These are phyloP conservation scores for Thelonectria blattea DNA, from an alignment of 2,329 filamentous ascomycete genomes.

Conservation along the genomic window DNA sequence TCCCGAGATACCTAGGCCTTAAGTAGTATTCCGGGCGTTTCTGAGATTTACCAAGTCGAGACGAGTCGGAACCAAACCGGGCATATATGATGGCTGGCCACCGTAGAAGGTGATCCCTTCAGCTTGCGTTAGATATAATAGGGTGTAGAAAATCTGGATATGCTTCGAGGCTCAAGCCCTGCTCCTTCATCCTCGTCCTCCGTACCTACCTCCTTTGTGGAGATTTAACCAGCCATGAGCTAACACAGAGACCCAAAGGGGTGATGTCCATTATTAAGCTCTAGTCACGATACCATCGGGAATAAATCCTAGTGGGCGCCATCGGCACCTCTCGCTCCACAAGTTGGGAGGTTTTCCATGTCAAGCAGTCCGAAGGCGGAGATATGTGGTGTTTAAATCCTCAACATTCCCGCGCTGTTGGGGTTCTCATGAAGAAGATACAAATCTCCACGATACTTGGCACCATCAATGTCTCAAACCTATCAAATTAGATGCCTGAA, in stretches of 20 bases:
- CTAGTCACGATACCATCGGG: constrained; percentile 12
- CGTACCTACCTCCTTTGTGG: background rate
- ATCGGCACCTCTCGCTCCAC: constrained; percentile 13
- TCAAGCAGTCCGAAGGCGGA: constrained; percentile 17
- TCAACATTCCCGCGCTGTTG: constrained; percentile 15
- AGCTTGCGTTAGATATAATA: too few species aligned
- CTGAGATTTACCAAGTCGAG: too few species aligned
- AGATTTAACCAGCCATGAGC: background rate
- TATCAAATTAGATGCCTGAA: background rate
- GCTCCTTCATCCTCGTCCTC: background rate
- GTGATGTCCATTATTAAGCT: constrained; percentile 13
- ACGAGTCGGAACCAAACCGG: too few species aligned
- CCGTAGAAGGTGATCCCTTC: too few species aligned
- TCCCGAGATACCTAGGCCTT: too few species aligned
- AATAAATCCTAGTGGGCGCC: constrained; percentile 19
- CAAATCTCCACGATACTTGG: background rate
- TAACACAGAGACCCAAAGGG: constrained; percentile 1
- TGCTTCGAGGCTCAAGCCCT: too few species aligned
- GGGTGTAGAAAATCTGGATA: too few species aligned
- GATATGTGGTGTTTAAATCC: constrained; percentile 16
- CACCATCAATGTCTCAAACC: background rate
- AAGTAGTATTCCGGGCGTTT: too few species aligned
- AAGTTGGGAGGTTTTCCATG: background rate
- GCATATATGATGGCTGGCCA: too few species aligned
- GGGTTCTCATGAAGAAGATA: background rate